These are phyloP conservation scores for Myriosclerotinia curreyana DNA, from an alignment of 2,329 filamentous ascomycete species.

Conservation along the genomic window DNA sequence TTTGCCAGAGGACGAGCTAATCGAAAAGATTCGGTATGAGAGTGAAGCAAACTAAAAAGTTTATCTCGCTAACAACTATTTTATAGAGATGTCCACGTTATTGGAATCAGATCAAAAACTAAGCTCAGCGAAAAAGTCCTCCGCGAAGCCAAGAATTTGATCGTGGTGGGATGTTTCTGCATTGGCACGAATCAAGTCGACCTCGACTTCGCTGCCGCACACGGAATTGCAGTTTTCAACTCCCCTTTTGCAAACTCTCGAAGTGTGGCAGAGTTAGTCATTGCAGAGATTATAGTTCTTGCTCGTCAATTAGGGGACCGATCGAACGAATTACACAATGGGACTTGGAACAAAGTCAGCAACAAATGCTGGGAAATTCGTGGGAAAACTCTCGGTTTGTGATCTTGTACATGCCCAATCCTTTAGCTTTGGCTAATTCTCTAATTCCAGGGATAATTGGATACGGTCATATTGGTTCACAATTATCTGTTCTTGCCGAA, in stretches of 20 bases:
- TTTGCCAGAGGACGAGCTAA: constrained; percentile 85
- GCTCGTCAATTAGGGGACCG: constrained; percentile 92
- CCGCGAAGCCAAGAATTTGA: constrained; percentile 84
- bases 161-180: constrained; percentile 97
- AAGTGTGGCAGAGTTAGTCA: constrained; percentile 93
- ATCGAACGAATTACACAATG: constrained; percentile 88
- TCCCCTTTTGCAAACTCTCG: constrained; percentile 98
- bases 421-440: not conserved
- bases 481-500: constrained; percentile 92
- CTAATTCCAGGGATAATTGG: constrained; percentile 71
- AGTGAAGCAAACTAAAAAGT: constrained; percentile 5
- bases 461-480: constrained; percentile 95
- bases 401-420: no score
- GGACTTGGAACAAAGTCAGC: constrained; percentile 98
- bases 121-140: constrained; percentile 86
- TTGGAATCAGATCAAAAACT: constrained; percentile 97
- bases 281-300: constrained; percentile 86
- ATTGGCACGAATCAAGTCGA: constrained; percentile 97
- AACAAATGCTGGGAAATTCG: constrained; percentile 96
- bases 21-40: constrained; percentile 85
- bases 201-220: constrained; percentile 74
- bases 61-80: constrained; percentile 26
- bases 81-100: constrained; percentile 84
- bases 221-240: constrained; percentile 97
- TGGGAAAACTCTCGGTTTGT: constrained; percentile 84